Conservation (phyloP, 306 rosid species). For the Ziziphus jujuba region DNA sequence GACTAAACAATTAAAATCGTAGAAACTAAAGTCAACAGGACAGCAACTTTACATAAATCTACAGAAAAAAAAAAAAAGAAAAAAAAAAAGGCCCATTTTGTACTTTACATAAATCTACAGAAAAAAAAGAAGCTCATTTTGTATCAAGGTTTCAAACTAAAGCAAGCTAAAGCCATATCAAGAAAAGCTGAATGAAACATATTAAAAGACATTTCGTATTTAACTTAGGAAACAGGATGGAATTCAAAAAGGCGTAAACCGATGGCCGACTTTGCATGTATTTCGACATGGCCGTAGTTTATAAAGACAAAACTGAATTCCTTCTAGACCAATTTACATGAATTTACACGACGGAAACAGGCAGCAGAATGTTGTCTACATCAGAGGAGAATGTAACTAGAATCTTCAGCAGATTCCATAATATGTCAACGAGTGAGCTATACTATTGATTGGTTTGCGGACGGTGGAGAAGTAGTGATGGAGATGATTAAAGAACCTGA, state of each 20-base stretch:
- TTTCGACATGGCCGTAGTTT: not conserved
- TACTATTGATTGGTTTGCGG: not conserved
- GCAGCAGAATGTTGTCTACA: not conserved
- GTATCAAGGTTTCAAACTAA: not conserved
- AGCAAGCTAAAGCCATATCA: not conserved
- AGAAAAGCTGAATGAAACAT: not conserved
- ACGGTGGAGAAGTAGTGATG: not conserved
- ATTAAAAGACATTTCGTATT: not conserved
- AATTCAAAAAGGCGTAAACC: not conserved
- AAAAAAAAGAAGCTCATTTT: not conserved
- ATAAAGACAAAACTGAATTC: not conserved
- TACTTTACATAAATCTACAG: no score
- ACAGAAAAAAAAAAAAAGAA: not conserved
- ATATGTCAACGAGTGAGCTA: not conserved
- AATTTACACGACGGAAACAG: slow-evolving; percentile 9
- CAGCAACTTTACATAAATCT: not conserved
- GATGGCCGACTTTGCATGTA: not conserved
- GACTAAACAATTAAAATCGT: no score
- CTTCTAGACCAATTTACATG: slow-evolving; percentile 3
- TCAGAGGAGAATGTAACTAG: not conserved
- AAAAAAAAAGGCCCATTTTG: no score
- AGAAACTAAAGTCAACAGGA: not conserved
- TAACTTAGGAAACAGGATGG: not conserved
- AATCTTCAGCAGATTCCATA: not conserved
- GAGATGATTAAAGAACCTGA: slow-evolving; percentile 10